Evolutionary conservation across 345 rosid genomes (phyloP), one percentile per base, ranked within the genome.

Genomic region (Dipteronia dyeriana): DNA sequence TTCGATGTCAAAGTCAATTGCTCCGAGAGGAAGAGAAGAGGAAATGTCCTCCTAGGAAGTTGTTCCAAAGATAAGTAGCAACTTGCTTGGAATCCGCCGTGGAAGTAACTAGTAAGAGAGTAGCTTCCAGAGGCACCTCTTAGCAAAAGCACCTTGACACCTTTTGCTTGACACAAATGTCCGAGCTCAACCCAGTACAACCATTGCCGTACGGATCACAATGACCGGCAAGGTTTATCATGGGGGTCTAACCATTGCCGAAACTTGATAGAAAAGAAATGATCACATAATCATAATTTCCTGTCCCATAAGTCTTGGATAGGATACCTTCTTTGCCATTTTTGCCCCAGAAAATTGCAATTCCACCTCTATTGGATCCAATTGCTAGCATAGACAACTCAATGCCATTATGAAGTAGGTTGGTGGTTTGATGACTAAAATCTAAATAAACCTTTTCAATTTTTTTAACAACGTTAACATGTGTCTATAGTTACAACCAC

Each of bases 1-100:
- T 47, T 84, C 84, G 3, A 81, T 78, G 26, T 81, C 87, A 19
- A 84, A 81, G 41, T 84, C 84, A 9, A 81, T 76, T 7, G 69
- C 68, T 0, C 71, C 84, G 0, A 81, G 79, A 0, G 71, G 87
- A 5, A 77, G 75, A 29, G 79, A 43, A 0, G 68, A 29, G 4
- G 84, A 81, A 81, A 0, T 16, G 7, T 13, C 87, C 87, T 3
- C 84, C 80, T 13, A 84, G 45, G 66, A 72, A 81, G 39, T 81
- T 81, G 82, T 79, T 70, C 82, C 84, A 81, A 9, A 75, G 73
- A 65, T 82, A 78, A 66, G 26, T 75, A 0, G 84, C 78, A 3
- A 81, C 82, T 11, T 75, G 76, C n/a, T 34, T 78, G 8, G 82
- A 79, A n/a, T 84, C 84, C 0, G 65, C 68, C 0, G 74, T 14